A percentile compares a stretch with the other conserved stretches of the same genome.
Conservation (phyloP, 2,329 filamentous ascomycete species). For the Cladophialophora bantiana region DNA sequence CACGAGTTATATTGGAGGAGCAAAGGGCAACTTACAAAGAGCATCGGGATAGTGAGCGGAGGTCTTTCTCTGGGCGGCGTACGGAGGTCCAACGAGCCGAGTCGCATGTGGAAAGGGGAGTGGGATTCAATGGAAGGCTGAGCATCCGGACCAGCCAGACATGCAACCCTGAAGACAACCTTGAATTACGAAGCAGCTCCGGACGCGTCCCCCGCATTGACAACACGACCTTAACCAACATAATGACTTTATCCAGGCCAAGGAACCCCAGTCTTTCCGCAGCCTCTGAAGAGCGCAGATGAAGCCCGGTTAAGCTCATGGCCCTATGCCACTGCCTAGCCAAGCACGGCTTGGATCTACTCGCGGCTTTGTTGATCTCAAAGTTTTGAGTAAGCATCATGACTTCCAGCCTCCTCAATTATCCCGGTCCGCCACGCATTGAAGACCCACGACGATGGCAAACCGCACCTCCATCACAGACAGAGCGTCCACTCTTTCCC, state of each 20-base stretch:
- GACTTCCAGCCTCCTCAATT: conserved; percentile 20
- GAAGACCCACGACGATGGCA: conserved; percentile 6
- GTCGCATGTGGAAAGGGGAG: background rate
- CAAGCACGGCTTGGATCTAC: conserved; percentile 2
- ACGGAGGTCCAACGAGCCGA: background rate
- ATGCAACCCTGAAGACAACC: background rate
- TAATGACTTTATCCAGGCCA: conserved; percentile 5
- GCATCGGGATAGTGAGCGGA: background rate
- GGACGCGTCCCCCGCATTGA: conserved; percentile 16
- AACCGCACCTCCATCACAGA: conserved; percentile 9
- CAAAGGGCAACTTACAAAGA: background rate
- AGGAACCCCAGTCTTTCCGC: background rate
- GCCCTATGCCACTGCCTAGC: background rate
- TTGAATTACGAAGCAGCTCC: background rate
- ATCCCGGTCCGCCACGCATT: conserved; percentile 16
- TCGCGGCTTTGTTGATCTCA: background rate
- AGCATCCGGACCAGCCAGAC: conserved; percentile 11
- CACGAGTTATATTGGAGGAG: background rate
- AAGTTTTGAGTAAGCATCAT: conserved; percentile 2
- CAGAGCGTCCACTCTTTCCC: conserved; percentile 1
- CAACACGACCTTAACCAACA: conserved; percentile 3
- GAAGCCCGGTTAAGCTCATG: conserved; percentile 20
- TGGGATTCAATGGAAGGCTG: conserved; percentile 16
- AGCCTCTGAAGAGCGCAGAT: background rate
- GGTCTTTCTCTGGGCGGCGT: background rate